Evolutionary conservation across 2,329 filamentous ascomycete genomes (phyloP), one percentile per base, ranked within the genome.

Genomic region (Beauveria australis): DNA sequence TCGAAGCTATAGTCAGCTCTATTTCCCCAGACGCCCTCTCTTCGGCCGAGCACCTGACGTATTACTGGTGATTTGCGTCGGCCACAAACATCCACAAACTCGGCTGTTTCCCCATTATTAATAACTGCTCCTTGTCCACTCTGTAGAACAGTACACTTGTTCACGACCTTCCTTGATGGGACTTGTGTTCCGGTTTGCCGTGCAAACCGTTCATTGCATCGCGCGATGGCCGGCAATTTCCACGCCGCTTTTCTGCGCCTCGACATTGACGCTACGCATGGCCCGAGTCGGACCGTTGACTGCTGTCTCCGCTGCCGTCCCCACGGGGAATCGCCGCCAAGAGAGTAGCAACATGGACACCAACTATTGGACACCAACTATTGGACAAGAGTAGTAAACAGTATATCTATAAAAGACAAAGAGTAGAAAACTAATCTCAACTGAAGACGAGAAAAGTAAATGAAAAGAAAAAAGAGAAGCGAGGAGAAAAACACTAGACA

Each of bases 101-200:
- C 19, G 24, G 51, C 51, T 28, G 28, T 24, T 33, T 24, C n/a
- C 48, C 19, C n/a, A 47, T n/a, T 30, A 28, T 8, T 18, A 14
- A 18, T 3, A 12, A 9, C 24, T 26, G 6, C 18, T 14, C 9
- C 19, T 16, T 41, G 44, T 33, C 41, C 46, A 18, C 33, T 14
- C 33, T 5, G 33, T 22, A 5, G 16, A 47, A 37, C 46, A 37
- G 43, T 37, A 49, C 47, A 51, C 57, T n/a, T 26, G 24, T 26
- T 41, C 14, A 19, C 19, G 57, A 59, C 57, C 57, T 59, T 59
- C 48, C 57, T 10, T 33, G 26, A 30, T 46, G 24, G 57, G 57
- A 51, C 28, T 28, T n/a, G 40, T 46, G 24, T 49, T 47, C 57
- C 57, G 57, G 18, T 9, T 44, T 59, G 30, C n/a, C 41, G 33